Evolutionary conservation across 2,329 filamentous ascomycete genomes (phyloP).

Genomic region (Neopestalotiopsis sp.): DNA sequence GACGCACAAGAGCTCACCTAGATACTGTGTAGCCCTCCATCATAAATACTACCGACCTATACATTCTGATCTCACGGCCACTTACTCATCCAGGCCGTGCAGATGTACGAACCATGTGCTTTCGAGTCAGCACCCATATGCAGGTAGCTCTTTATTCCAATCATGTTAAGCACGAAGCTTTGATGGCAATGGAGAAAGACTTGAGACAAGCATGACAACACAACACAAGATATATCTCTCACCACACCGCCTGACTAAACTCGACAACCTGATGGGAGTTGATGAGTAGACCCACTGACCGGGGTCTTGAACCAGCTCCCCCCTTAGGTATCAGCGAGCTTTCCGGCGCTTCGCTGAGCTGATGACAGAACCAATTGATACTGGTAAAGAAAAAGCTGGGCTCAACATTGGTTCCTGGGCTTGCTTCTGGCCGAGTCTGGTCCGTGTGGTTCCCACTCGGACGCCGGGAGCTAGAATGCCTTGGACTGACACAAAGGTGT

Average conservation of each 20-base stretch:
- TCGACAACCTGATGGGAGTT: not conserved
- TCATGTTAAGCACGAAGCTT: not conserved
- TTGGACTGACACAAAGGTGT: slow-evolving; percentile 10
- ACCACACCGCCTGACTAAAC: slow-evolving; percentile 4
- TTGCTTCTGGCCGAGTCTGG: not conserved
- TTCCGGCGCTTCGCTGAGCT: not conserved
- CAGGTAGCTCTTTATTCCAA: not conserved
- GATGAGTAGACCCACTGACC: not conserved
- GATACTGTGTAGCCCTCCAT: no score
- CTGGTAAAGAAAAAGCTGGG: not conserved
- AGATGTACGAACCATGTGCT: not conserved
- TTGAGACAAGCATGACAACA: not conserved
- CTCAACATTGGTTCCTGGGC: not conserved
- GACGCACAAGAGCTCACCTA: no score
- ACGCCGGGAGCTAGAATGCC: not conserved
- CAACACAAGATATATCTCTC: not conserved
- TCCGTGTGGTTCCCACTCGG: slow-evolving; percentile 3
- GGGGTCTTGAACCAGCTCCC: not conserved
- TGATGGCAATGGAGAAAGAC: not conserved
- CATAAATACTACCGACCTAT: no score
- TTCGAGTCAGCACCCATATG: not conserved
- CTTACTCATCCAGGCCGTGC: no score
- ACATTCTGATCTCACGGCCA: no score
- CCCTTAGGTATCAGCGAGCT: not conserved
- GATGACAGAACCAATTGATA: slow-evolving; percentile 3